These are phyloP conservation scores for Cadophora sp. DNA, from an alignment of 2,329 filamentous ascomycete genomes.

Conservation along the genomic window DNA sequence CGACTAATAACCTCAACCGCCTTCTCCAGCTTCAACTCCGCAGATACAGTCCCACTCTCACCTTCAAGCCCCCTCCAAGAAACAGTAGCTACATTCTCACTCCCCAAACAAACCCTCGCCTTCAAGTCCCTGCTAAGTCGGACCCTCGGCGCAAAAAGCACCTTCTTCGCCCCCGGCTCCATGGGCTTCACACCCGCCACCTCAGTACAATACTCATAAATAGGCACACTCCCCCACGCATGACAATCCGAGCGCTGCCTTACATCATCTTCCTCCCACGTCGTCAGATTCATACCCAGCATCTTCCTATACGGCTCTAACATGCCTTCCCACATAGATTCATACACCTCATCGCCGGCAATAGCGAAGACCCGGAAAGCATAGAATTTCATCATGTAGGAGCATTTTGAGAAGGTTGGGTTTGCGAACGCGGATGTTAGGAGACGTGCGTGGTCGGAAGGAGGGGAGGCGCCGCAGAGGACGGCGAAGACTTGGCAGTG, in stretches of 20 bases:
- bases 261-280: slow-evolving; percentile 52
- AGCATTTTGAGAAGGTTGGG: slow-evolving; percentile 45
- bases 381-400: slow-evolving; percentile 51
- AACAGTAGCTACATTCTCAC: slow-evolving; percentile 37
- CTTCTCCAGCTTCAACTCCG: slow-evolving; percentile 27
- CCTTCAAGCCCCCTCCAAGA: slow-evolving; percentile 29
- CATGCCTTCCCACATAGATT: slow-evolving; percentile 43
- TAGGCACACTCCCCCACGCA: slow-evolving; percentile 51
- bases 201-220: slow-evolving; percentile 51
- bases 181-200: slow-evolving; percentile 37
- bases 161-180: slow-evolving; percentile 31
- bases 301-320: slow-evolving; percentile 49
- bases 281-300: slow-evolving; percentile 48
- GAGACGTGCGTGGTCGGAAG: slow-evolving; percentile 34
- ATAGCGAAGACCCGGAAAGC: slow-evolving; percentile 47
- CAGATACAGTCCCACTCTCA: slow-evolving; percentile 26
- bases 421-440: slow-evolving; percentile 42
- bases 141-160: slow-evolving; percentile 43
- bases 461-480: slow-evolving; percentile 42
- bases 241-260: slow-evolving; percentile 52
- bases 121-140: slow-evolving; percentile 34
- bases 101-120: slow-evolving; percentile 40
- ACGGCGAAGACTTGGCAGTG: slow-evolving; percentile 49
- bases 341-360: slow-evolving; percentile 45
- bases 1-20: slow-evolving; percentile 29